phyloP scores from a whole-genome alignment of 768 basidiomycete genomes.

The Phanerodontia chrysosporium region DNA sequence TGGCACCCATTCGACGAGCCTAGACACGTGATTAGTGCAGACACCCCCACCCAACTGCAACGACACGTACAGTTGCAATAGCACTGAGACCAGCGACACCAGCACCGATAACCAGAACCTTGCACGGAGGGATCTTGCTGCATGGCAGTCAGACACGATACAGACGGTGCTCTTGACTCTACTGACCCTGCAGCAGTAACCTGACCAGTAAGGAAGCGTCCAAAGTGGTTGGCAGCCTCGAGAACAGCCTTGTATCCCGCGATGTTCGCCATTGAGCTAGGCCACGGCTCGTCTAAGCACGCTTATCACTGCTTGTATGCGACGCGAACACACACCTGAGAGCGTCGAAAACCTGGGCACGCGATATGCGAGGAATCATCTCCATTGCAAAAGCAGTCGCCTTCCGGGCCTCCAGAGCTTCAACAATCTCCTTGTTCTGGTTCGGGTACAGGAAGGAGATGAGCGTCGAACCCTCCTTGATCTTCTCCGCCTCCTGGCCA shows the following conservation, averaged over 20 bases:
- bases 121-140: constrained; percentile 74
- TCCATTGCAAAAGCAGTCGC: constrained; percentile 87
- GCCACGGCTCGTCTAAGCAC: not conserved
- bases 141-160: not conserved
- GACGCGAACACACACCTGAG: constrained; percentile 49
- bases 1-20: constrained; percentile 82
- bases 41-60: too few species aligned
- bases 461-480: constrained; percentile 74
- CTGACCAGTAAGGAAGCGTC: constrained; percentile 86
- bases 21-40: constrained; percentile 21
- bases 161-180: constrained; percentile 1
- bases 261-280: constrained; percentile 90
- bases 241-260: constrained; percentile 91
- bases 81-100: constrained; percentile 89
- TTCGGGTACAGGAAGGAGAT: constrained; percentile 83
- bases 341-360: constrained; percentile 88
- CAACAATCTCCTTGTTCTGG: constrained; percentile 74
- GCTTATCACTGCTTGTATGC: not conserved
- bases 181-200: constrained; percentile 86
- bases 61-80: constrained; percentile 63
- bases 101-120: constrained; percentile 83
- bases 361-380: constrained; percentile 86
- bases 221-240: constrained; percentile 87
- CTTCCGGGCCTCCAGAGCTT: constrained; percentile 60
- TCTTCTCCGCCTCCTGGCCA: constrained; percentile 52